Base-by-base conservation (phyloP, 805 yeast genomes). In the Wickerhamiella azyma region DNA sequence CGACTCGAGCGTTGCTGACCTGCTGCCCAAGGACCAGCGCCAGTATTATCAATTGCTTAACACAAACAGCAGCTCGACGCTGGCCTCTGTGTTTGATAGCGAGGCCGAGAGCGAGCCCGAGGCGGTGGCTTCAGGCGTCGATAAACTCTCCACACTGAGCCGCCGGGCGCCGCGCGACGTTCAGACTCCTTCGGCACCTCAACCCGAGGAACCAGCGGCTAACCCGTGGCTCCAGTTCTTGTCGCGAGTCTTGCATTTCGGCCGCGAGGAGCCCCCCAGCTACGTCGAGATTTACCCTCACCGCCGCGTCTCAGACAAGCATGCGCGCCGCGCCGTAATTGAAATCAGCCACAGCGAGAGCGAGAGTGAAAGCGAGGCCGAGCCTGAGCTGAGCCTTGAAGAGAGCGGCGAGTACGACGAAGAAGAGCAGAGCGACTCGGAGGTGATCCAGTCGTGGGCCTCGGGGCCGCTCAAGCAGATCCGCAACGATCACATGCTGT, bases 401-500 rank as follows among this genome's bases (percentile, higher is more conserved):
- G 26, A 30, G 39, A 18, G 28, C 26, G n/a, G 30, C 47, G 40
- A 41, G 39, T 13, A 30, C 33, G 17, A 14, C 13, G 40, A 44
- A 28, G 48, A 48, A 28, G 46, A 47, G 26, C 60, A 53, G 17
- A 55, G 51, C 39, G 49, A 45, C 10, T 55, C 49, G 10, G 53
- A 48, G 30, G 40, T 53, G 19, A 29, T 55, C 38, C 50, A 53
- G 40, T 53, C 52, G 9, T 74, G 77, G 58, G 59, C 53, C 48
- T 49, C 53, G n/a, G 51, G 68, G 26, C 54, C 54, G 50, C 67
- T 67, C 49, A 67, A 66, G 53, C 69, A 68, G 43, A 65, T 74
- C 48, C 66, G 64, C 54, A 81, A 85, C 56, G 96, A 88, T 63
- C 80, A 76, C 57, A 81, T 85, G 84, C 68, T 88, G 52, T 65